These are phyloP conservation scores for Pseudopyricularia javanii DNA, from an alignment of 2,329 filamentous ascomycete species.

Conservation along the genomic window DNA sequence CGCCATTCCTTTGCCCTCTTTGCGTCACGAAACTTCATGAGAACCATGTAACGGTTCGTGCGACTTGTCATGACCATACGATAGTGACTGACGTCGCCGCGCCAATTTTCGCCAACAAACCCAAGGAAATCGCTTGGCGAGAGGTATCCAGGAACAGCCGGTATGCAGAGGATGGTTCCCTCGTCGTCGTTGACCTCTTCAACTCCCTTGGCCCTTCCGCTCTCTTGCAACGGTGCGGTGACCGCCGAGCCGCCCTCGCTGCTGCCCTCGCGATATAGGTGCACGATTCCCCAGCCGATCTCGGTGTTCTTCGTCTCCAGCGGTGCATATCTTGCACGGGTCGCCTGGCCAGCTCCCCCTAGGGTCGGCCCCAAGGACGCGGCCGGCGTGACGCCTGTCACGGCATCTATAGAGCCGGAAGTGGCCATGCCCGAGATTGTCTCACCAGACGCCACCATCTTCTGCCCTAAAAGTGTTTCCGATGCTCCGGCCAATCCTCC, in stretches of 20 bases:
- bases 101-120: conserved; percentile 80
- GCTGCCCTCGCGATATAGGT: conserved; percentile 78
- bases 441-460: background rate
- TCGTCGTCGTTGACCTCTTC: conserved; percentile 36
- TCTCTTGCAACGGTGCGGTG: conserved; percentile 8
- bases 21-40: conserved; percentile 81
- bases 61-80: conserved; percentile 83
- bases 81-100: conserved; percentile 81
- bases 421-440: background rate
- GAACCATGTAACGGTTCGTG: conserved; percentile 84
- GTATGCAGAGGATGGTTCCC: conserved; percentile 82
- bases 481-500: background rate
- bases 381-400: conserved; percentile 19
- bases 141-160: conserved; percentile 90
- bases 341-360: conserved; percentile 55
- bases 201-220: conserved; percentile 13
- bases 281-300: conserved; percentile 83
- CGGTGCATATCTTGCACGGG: conserved; percentile 68
- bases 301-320: conserved; percentile 63
- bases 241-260: conserved; percentile 27
- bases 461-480: background rate
- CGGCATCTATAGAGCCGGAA: conserved; percentile 10
- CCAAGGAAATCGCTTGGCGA: conserved; percentile 82
- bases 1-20: conserved; percentile 69
- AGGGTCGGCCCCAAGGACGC: conserved; percentile 37